phyloP scores from a whole-genome alignment of 257 asterid species.

The Jasminum sambac region DNA sequence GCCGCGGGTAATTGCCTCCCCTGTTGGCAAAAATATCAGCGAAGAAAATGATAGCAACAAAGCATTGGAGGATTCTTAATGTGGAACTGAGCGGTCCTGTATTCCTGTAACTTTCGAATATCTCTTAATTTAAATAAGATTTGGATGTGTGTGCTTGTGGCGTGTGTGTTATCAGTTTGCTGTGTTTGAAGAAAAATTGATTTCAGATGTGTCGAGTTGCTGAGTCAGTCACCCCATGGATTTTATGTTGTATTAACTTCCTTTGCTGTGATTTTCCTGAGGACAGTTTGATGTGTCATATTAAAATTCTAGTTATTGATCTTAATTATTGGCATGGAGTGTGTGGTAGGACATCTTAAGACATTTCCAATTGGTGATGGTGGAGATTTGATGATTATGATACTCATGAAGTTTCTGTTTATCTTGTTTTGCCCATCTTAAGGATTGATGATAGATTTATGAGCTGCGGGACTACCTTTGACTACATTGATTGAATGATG shows the following conservation, averaged over 20 bases:
- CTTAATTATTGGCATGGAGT: conserved; percentile 1
- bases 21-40: not conserved
- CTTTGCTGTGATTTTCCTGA: conserved; percentile 17
- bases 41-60: conserved; percentile 1
- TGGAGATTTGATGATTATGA: conserved; percentile 19
- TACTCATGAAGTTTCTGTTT: conserved; percentile 10
- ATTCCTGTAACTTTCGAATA: conserved; percentile 26
- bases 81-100: conserved; percentile 21
- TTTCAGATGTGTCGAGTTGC: not conserved
- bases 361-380: conserved; percentile 17
- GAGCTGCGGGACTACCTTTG: conserved; percentile 33
- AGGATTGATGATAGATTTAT: conserved; percentile 33
- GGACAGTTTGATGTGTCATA: not conserved
- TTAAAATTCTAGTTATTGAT: not conserved
- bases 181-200: conserved; percentile 4
- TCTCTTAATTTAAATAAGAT: conserved; percentile 1
- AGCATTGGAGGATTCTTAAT: conserved; percentile 13
- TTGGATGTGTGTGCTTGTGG: not conserved
- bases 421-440: conserved; percentile 19
- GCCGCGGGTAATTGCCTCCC: conserved; percentile 23
- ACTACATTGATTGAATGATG: conserved; percentile 34
- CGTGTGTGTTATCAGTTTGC: not conserved
- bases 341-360: not conserved
- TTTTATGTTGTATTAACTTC: conserved; percentile 23
- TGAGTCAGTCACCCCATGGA: not conserved